phyloP scores from a whole-genome alignment of 2,329 filamentous ascomycete genomes.

The Apiospora hydei region DNA sequence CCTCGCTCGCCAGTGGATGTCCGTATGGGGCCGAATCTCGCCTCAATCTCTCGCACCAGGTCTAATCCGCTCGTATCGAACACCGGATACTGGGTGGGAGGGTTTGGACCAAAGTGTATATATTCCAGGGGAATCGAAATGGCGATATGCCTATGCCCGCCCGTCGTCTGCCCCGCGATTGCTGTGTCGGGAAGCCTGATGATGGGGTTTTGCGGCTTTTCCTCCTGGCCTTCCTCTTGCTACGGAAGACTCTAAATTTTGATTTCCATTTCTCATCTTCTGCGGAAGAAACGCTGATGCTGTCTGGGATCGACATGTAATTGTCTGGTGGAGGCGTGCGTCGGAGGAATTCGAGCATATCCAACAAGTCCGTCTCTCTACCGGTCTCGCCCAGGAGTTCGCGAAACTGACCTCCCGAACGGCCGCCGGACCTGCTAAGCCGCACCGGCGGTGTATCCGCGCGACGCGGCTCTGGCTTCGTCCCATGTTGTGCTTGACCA shows the following conservation, averaged over 20 bases:
- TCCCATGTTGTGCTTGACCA: slow-evolving; percentile 21
- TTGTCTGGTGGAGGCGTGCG: slow-evolving; percentile 57
- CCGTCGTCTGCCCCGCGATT: slow-evolving; percentile 59
- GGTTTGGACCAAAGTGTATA: slow-evolving; percentile 47
- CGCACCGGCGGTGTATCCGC: slow-evolving; percentile 23
- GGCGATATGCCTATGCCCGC: slow-evolving; percentile 64
- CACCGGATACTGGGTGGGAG: slow-evolving; percentile 36
- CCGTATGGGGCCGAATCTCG: slow-evolving; percentile 30
- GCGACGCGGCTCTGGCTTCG: slow-evolving; percentile 21
- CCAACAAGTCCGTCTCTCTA: not conserved
- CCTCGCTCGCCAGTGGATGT: slow-evolving; percentile 30
- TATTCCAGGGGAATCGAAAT: slow-evolving; percentile 66
- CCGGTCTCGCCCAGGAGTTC: not conserved
- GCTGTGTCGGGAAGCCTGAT: slow-evolving; percentile 62
- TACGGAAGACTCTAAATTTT: slow-evolving; percentile 26
- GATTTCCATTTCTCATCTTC: slow-evolving; percentile 29
- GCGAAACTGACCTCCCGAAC: not conserved
- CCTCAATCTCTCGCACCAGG: slow-evolving; percentile 31
- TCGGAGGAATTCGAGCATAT: slow-evolving; percentile 57
- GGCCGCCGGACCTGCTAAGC: slow-evolving; percentile 15
- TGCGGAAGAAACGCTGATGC: slow-evolving; percentile 33
- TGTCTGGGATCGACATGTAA: slow-evolving; percentile 54
- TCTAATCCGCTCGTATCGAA: slow-evolving; percentile 31
- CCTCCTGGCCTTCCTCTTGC: slow-evolving; percentile 28
- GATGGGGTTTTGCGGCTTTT: slow-evolving; percentile 35